phyloP scores from a whole-genome alignment of 108 stramenopile genomes.

The Nannochloropsis gaditana region DNA sequence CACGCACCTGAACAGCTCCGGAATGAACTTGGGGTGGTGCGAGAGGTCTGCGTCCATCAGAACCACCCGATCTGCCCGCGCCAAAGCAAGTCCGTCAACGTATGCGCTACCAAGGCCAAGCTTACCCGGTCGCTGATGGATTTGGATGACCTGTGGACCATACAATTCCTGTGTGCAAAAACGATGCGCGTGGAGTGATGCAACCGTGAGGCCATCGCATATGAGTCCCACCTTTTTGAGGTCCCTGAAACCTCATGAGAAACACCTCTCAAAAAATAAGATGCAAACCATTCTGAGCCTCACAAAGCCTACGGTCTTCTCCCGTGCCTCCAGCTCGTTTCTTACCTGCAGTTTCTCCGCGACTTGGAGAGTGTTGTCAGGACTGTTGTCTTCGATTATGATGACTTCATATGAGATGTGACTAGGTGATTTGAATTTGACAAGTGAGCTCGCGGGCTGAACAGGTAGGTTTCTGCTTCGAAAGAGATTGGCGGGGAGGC shows the following conservation, averaged over 20 bases:
- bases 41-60: constrained; percentile 97
- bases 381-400: constrained; percentile 89
- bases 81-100: constrained; percentile 62
- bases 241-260: no score
- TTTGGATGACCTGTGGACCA: constrained; percentile 64
- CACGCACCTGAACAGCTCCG: constrained; percentile 66
- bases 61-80: constrained; percentile 74
- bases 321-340: background rate
- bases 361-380: constrained; percentile 85
- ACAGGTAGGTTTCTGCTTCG: no score
- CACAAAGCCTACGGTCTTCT: background rate
- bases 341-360: constrained; percentile 72
- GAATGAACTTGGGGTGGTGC: constrained; percentile 95
- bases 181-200: background rate
- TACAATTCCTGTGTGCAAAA: constrained; percentile 29
- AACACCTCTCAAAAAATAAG: no score
- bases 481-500: no score
- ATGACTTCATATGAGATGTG: constrained; percentile 73
- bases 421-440: background rate
- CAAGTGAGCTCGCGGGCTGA: no score
- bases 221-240: no score
- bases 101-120: constrained; percentile 93
- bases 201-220: no score
- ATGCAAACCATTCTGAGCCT: background rate
- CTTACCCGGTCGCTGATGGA: constrained; percentile 82